Evolutionary conservation across 176 grass and related monocot species (phyloP).

Genomic region (Eleusine indica): DNA sequence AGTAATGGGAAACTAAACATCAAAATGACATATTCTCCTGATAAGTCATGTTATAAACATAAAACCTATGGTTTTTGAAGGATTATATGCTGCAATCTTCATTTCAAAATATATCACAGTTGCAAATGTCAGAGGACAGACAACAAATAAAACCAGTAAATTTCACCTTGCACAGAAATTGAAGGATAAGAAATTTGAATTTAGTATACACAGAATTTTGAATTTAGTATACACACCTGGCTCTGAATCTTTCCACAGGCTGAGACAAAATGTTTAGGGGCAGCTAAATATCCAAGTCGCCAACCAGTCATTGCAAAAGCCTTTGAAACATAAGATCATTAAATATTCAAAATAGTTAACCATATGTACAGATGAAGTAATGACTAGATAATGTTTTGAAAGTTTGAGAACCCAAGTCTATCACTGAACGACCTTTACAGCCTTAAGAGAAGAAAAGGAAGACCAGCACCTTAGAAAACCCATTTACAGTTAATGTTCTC

Average conservation of each 20-base stretch:
- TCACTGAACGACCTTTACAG: background rate
- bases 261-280: conserved; percentile 77
- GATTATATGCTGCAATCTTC: background rate
- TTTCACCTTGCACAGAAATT: background rate
- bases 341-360: conserved; percentile 23
- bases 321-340: conserved; percentile 38
- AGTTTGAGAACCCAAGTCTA: background rate
- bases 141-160: conserved; percentile 4
- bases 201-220: background rate
- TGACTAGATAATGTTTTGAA: conserved; percentile 1
- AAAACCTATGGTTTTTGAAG: conserved; percentile 12
- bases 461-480: conserved; percentile 70
- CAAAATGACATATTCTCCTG: background rate
- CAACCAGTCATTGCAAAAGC: conserved; percentile 99
- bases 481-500: conserved; percentile 78
- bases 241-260: conserved; percentile 95
- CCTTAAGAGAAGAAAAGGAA: background rate
- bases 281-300: conserved; percentile 92
- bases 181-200: conserved; percentile 6
- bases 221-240: conserved; percentile 48
- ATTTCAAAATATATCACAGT: background rate
- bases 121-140: background rate
- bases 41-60: conserved; percentile 18
- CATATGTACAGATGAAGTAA: conserved; percentile 4
- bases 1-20: background rate